Evolutionary conservation across 148 eudicot genomes (phyloP), one percentile per base, ranked within the genome.

Genomic region (Camellia sinensis): DNA sequence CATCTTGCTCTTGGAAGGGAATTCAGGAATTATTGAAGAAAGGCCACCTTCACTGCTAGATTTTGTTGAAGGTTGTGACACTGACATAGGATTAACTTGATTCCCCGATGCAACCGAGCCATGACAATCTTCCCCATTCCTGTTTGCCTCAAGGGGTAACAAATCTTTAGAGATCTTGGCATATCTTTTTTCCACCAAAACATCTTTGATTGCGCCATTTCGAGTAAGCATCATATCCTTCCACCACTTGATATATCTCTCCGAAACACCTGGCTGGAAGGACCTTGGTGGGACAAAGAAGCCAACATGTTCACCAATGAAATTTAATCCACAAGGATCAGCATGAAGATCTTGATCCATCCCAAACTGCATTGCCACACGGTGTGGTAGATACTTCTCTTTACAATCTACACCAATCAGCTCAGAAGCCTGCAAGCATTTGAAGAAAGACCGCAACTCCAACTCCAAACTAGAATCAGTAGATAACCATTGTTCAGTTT

Each of bases 361-460:
- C 52, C 88, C 90, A 61, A 88, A 88, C 52, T 88, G 90, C 85
- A 84, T 88, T 7, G 87, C 84, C 17, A 87, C 89, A 7, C 91
- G 77, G 56, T 87, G 80, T 52, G 91, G 91, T 13, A 46, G 56
- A 85, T 89, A 89, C 22, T 63, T 70, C 83, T 79, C 87, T 44
- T 63, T 73, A 74, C 85, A 64, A 40, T 71, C 81, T 6, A 67
- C 11, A 53, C 88, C 87, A 68, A 69, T 62, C 14, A 89, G 14
- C 81, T 79, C 80, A 69, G 66, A 75, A 9, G 79, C 77, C 50
- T 64, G 78, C 46, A 87, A 73, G 75, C 82, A 88, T 72, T 74
- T 71, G 63, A 67, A 44, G 54, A 72, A 88, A 19, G 87, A 86
- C 64, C 76, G 18, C 81, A 81, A 68, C 7, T 68, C 86, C 61